Conservation (phyloP, 2,329 filamentous ascomycete genomes). For the Didymosphaeria variabile region DNA sequence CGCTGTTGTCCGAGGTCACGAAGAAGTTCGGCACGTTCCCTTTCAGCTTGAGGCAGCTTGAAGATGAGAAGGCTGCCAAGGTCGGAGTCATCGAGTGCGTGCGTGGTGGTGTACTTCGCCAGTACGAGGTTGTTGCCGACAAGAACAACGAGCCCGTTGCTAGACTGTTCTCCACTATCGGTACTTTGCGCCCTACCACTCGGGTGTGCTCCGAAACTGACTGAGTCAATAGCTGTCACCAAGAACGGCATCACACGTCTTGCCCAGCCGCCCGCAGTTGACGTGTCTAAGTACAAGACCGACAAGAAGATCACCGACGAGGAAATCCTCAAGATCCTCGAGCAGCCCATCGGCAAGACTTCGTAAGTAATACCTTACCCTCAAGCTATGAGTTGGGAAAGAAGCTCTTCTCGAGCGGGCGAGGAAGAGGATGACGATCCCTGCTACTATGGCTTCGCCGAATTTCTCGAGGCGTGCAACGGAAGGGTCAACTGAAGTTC, state of each 20-base stretch:
- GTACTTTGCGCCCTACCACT: conserved; percentile 64
- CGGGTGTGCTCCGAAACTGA: background rate
- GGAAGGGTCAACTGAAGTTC: background rate
- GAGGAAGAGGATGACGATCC: background rate
- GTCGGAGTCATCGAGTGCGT: conserved; percentile 97
- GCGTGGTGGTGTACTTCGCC: conserved; percentile 87
- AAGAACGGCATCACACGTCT: conserved; percentile 96
- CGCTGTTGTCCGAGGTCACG: conserved; percentile 91
- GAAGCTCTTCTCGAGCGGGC: background rate
- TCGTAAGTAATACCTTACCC: conserved; percentile 41
- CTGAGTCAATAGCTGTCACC: conserved; percentile 75
- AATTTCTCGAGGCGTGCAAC: too few relatives aligned
- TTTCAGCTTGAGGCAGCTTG: conserved; percentile 95
- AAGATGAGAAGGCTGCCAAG: conserved; percentile 95
- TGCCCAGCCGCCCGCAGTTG: conserved; percentile 76
- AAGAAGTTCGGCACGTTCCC: conserved; percentile 98
- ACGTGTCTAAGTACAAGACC: conserved; percentile 84
- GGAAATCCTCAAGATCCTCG: conserved; percentile 93
- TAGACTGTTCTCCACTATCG: conserved; percentile 88
- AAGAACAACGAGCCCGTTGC: conserved; percentile 88
- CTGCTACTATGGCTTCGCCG: background rate
- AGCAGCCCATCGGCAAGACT: conserved; percentile 77
- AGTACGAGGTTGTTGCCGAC: conserved; percentile 96
- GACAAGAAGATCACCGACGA: conserved; percentile 99
- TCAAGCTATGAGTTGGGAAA: background rate